Base-by-base conservation (phyloP, 768 basidiomycete genomes). In the Naganishia antarctica region DNA sequence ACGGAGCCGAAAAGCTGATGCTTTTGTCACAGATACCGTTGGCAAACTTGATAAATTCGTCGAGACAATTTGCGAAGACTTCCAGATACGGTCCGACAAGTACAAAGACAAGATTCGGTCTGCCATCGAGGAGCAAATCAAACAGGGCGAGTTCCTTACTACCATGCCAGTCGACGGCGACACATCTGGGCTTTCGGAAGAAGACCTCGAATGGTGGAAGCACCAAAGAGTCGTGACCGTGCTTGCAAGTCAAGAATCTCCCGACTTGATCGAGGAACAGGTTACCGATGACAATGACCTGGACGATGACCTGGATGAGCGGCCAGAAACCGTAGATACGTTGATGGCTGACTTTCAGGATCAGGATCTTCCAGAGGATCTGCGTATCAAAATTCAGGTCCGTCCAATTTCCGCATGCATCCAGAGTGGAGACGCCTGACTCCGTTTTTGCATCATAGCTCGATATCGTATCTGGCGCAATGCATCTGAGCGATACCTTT, bases 401-500 rank as follows among this genome's bases (percentile, higher is more conserved):
- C 15, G 41, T 21, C 21, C 3, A 7, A 37, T 46, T 44, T n/a
- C n/a, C 12, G 40, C 9, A 12, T 37, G 31, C 28, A 15, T 32
- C 43, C 51, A 49, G 57, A 53, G 68, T 60, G 12, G 13, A 23
- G n/a, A 9, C 25, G 4, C n/a, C 18, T 44, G 15, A 12, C 37
- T n/a, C n/a, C n/a, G n/a, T n/a, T 34, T 29, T 47, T 51, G 32
- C 13, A 23, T 26, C 59, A 18, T 72, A 97, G 92, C 84, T 99
- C 67, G 94, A 98, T 78, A 91, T 98, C 78, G 90, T 91, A 61
- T 87, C 93, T 61, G 94, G 91, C 25, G 85, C 87, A 7, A 85
- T 92, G 80, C 92, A 93, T 76, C 83, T 99, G 25, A 89, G 91
- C 62, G 96, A 99, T 78, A 89, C 92, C 72, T 94, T 98, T 72